Evolutionary conservation across 2,329 filamentous ascomycete species (phyloP), one percentile per base, ranked within the genome.

Genomic region (Curvularia lunata): DNA sequence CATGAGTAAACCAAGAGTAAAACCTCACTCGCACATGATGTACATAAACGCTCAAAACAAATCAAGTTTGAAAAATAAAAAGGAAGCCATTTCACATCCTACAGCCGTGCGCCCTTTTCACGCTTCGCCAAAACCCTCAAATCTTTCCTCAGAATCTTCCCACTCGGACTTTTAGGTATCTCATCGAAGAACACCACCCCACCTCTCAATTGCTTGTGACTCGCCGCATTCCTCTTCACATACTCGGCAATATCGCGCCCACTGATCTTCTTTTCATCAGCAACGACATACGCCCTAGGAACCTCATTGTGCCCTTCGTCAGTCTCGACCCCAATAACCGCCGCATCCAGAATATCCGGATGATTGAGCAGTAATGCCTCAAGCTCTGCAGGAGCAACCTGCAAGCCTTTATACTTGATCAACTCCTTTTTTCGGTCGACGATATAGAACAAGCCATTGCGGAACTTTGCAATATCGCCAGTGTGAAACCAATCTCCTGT

Each of bases 361-460:
- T 83, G 78, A 7, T 68, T 72, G 2, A 82, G 52, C 0, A 83
- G 68, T 30, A 80, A 48, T 1, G 75, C 79, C 68, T 83, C 81
- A 1, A 83, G 68, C 56, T 83, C 81, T 0, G 80, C 80, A 1
- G 81, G 81, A 9, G 81, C 78, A 16, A 83, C 79, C 68, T 83
- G 80, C 32, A 81, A 69, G 1, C 81, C 81, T 61, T 82, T 82
- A 52, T 81, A 81, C 61, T 82, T 82, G 65, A 82, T 82, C 8
- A 82, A 67, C 56, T 82, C 78, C 67, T 80, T 73, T 56, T 74
- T 73, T 21, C 77, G 69, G 46, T 81, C 79, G 1, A 81, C 75
- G 45, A 81, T 77, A 42, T 81, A 81, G 48, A 80, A 73, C 37
- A 77, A 54, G 4, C 74, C 73, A 34, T 77, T 66, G 16, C 67